Evolutionary conservation across 2,329 filamentous ascomycete species (phyloP), one percentile per base, ranked within the genome.

Genomic region (Curvularia eragrostidis): DNA sequence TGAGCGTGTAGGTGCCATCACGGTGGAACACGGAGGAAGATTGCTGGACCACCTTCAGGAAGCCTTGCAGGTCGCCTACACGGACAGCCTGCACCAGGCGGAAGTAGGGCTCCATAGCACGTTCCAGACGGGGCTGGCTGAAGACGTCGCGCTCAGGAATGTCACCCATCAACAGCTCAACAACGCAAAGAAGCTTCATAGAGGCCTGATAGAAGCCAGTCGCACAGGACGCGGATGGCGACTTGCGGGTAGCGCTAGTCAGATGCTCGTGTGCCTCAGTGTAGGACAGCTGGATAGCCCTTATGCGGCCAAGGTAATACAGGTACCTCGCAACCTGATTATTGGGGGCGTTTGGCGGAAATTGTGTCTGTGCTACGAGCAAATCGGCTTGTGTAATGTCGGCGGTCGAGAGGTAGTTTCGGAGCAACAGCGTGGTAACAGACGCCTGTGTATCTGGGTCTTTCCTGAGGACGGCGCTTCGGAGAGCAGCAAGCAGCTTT

Each of bases 281-380:
- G 82, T 99, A 99, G 67, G 91, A 90, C 66, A 99, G 85, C 81
- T 99, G 95, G 70, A 98, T 96, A 52, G 95, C 93, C 61, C 95
- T 90, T 79, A 98, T 97, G 67, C 94, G 91, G 60, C 95, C 95
- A 12, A 99, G 87, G 78, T 99, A 99, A 85, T 96, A 99, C 57
- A 98, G 84, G 81, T 97, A 99, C 61, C 95, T 89, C 63, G 95
- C 96, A 65, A 99, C 93, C 81, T 99, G 95, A 78, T 97, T 99
- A 82, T 97, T 99, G 65, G 93, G 92, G 4, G 95, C 95, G 71
- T 92, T 92, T 63, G 93, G 86, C 5, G 95, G 95, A 78, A 99
- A 98, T 75, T 95, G 89, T 28, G 95, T 97, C 80, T 99, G 95
- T 30, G 92, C 94, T 62, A 99, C 91, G 56, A 99, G 86, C 38